Evolutionary conservation across 1,139 yeast genomes (phyloP).

Genomic region (Saccharomyces hybrid): DNA sequence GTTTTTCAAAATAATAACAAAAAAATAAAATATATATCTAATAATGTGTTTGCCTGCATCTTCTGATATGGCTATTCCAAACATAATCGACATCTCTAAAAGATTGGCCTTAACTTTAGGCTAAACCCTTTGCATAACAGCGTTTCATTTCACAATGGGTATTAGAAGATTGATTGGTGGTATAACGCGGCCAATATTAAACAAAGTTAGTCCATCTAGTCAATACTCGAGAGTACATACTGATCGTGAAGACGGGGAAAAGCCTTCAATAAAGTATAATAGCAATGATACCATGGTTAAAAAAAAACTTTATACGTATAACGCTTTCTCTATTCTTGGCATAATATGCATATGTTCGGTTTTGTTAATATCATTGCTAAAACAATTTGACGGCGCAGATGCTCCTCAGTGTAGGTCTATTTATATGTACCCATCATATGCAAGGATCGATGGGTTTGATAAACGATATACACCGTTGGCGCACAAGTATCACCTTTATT

Average conservation of each 20-base stretch:
- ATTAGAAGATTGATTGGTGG: background rate
- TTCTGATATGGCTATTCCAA: background rate
- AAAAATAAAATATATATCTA: background rate
- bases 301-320: background rate
- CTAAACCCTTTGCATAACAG: background rate
- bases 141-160: background rate
- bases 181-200: background rate
- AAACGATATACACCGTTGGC: constrained; percentile 64
- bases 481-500: constrained; percentile 66
- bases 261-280: background rate
- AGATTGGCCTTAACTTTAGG: background rate
- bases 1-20: background rate
- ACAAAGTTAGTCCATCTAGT: background rate
- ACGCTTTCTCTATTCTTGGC: constrained; percentile 11
- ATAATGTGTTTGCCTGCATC: background rate
- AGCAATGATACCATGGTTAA: background rate
- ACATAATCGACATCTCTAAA: background rate
- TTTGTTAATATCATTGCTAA: constrained; percentile 8
- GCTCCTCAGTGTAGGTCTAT: constrained; percentile 48
- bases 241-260: background rate
- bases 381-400: constrained; percentile 35
- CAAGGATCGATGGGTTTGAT: constrained; percentile 65
- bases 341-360: constrained; percentile 11
- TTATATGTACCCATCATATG: constrained; percentile 72
- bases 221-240: background rate